These are phyloP conservation scores for Borovskyia barvae DNA, from an alignment of 208 protist species.

Conservation along the genomic window DNA sequence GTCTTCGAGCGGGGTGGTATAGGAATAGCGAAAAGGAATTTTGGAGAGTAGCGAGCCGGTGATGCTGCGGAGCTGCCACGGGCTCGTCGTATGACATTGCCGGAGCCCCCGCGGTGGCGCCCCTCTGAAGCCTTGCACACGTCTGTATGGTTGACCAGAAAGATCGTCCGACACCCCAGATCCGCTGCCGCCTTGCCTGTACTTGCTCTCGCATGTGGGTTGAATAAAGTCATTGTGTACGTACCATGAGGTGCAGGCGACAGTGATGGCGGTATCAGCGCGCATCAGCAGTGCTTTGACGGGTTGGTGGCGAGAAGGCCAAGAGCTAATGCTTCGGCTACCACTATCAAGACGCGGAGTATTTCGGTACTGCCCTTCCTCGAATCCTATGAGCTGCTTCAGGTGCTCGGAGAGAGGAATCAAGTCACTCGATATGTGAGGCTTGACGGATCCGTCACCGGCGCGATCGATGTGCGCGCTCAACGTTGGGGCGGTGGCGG, in stretches of 20 bases:
- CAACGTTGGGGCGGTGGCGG: background rate
- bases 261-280: constrained; percentile 43
- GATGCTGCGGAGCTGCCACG: constrained; percentile 7
- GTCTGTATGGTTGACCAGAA: background rate
- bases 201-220: background rate
- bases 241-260: constrained; percentile 14
- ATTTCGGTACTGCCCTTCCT: background rate
- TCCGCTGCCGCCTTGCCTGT: constrained; percentile 1
- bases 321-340: too few relatives aligned
- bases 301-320: background rate
- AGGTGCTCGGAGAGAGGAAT: background rate
- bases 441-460: too few relatives aligned
- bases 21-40: constrained; percentile 13
- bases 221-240: background rate
- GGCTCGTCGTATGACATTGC: background rate
- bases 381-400: background rate
- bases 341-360: too few relatives aligned
- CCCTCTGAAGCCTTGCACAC: too few relatives aligned
- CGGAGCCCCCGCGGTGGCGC: background rate
- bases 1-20: constrained; percentile 10
- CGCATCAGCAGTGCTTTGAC: constrained; percentile 39
- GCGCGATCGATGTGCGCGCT: too few relatives aligned
- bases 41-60: background rate
- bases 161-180: background rate
- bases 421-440: too few relatives aligned